Base-by-base conservation (phyloP, 495 filamentous ascomycete genomes). In the Daldinia bambusicola region DNA sequence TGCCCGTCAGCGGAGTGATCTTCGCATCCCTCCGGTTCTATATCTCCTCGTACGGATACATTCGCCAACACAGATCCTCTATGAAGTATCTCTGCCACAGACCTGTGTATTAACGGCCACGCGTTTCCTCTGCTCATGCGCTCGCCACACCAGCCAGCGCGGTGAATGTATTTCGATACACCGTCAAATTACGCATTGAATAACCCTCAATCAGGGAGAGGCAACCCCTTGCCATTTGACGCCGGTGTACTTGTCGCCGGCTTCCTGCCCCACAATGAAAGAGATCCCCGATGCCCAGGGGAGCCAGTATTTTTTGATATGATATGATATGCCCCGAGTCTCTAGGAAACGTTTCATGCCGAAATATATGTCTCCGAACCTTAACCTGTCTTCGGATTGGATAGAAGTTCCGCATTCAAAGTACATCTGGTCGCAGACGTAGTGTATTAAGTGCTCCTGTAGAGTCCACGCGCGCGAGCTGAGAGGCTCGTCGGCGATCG, bases 111-210 rank as follows among this genome's bases (percentile, higher is more conserved):
- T 66, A 66, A 18, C 30, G 34, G 34, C 65, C 61, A 8, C 32
- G 6, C n/a, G 61, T 73, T 55, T 61, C 51, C 13, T 92, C 40
- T 81, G 88, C 43, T 90, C 90, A 73, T 76, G 91, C 55, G 81
- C 53, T 40, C 18, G 64, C 68, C 37, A 72, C 45, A 50, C 64
- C 68, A 52, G 68, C 66, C 4, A 74, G 16, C 37, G 68, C 55
- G 14, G 72, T 62, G 14, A 74, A 63, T 53, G 61, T 71, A 59
- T 69, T 50, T 20, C 34, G 32, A 31, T 38, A 10, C 5, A 51
- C 56, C 0, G 60, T 71, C 6, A 71, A 13, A 55, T 71, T 55
- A 40, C 63, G 63, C 38, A 48, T 60, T 5, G 64, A 65, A 31
- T 62, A 72, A 34, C 64, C 65, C 18, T 72, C 55, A 8, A 68